Conservation (phyloP, 495 filamentous ascomycete genomes). For the Xanthoparmelia taractica region DNA sequence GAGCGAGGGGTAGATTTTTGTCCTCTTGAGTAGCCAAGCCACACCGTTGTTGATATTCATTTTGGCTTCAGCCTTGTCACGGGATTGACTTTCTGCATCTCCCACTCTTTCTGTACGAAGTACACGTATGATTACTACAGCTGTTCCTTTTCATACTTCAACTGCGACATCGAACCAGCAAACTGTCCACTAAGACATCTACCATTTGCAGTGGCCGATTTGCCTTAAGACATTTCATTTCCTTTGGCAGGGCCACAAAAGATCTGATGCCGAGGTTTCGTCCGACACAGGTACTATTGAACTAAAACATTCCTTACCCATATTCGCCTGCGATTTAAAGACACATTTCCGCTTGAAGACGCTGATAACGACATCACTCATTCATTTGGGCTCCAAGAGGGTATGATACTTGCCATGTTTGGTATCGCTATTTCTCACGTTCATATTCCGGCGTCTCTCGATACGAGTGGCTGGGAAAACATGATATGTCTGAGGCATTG, state of each 20-base stretch:
- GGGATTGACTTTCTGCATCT: not conserved
- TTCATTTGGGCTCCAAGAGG: not conserved
- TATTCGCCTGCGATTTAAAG: too few species aligned
- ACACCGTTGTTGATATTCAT: slow-evolving; percentile 9
- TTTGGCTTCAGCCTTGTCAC: slow-evolving; percentile 13
- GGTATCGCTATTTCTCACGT: not conserved
- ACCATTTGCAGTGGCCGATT: not conserved
- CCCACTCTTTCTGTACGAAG: too few species aligned
- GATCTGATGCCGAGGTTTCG: too few species aligned
- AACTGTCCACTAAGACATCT: too few species aligned
- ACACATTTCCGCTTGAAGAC: not conserved
- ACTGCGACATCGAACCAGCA: not conserved
- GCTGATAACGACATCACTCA: not conserved
- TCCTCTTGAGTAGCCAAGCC: too few species aligned
- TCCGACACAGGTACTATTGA: too few species aligned
- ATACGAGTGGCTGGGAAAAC: not conserved
- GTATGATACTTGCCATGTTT: not conserved
- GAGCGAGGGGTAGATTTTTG: too few species aligned
- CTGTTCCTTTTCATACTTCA: too few species aligned
- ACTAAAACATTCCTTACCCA: too few species aligned
- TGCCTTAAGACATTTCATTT: not conserved
- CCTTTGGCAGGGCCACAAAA: not conserved
- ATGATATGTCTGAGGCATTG: not conserved
- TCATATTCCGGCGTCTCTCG: not conserved
- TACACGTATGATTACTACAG: too few species aligned